A percentile compares a stretch with the other conserved stretches of the same genome.
These are phyloP conservation scores for Linum lewisii DNA, from an alignment of 345 rosid genomes.

Conservation along the genomic window DNA sequence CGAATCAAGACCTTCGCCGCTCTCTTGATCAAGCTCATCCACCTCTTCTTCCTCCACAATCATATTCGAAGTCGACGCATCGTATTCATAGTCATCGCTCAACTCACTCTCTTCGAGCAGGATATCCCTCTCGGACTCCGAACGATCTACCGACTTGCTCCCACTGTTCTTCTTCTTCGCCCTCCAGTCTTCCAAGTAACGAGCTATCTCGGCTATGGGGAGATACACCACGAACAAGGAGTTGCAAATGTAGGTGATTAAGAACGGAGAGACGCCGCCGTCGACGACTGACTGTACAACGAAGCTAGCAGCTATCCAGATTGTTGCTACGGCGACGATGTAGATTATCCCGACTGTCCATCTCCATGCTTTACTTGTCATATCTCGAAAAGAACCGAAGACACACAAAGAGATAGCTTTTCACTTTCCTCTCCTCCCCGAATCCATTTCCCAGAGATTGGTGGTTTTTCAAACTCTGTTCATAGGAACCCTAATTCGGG, in stretches of 20 bases:
- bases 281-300: conserved; percentile 90
- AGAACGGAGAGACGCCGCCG: conserved; percentile 85
- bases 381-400: conserved; percentile 16
- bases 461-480: too few species aligned
- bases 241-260: conserved; percentile 88
- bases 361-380: conserved; percentile 52
- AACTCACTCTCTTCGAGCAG: conserved; percentile 43
- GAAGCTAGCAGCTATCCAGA: conserved; percentile 94
- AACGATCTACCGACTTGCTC: conserved; percentile 23
- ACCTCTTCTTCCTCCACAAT: conserved; percentile 30
- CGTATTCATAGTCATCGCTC: conserved; percentile 17
- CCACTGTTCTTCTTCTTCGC: conserved; percentile 18
- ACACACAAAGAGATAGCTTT: too few species aligned
- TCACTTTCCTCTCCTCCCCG: too few species aligned
- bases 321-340: conserved; percentile 71
- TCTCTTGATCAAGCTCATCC: conserved; percentile 13
- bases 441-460: too few species aligned
- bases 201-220: conserved; percentile 65
- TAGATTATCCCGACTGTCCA: conserved; percentile 72
- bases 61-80: conserved; percentile 14
- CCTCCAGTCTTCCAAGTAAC: conserved; percentile 72
- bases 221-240: conserved; percentile 73
- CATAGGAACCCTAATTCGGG: too few species aligned
- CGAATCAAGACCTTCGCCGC: conserved; percentile 19
- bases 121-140: conserved; percentile 64